A percentile compares a stretch with the other conserved stretches of the same genome.
Evolutionary conservation across 768 basidiomycete genomes (phyloP).

Genomic region (Lentinula edodes): DNA sequence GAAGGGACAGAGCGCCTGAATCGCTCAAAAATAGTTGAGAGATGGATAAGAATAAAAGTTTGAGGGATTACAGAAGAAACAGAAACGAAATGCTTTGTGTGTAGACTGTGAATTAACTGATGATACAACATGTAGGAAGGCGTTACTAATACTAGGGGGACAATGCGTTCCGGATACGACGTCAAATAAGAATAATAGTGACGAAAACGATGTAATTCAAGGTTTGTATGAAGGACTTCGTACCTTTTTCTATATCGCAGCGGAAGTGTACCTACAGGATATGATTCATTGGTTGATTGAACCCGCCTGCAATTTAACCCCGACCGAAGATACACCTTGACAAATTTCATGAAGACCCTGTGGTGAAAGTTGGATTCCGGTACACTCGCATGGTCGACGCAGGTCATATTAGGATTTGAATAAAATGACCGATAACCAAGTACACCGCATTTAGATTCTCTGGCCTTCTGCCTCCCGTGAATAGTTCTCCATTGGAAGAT

Average conservation of each 20-base stretch:
- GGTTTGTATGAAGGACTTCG: no score
- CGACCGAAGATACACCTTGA: background rate
- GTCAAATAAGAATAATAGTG: no score
- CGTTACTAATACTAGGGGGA: background rate
- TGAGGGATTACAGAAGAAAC: no score
- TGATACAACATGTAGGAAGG: slow-evolving; percentile 32
- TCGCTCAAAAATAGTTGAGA: no score
- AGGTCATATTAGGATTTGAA: background rate
- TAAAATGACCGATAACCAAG: background rate
- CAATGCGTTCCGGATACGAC: no score
- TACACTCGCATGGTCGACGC: background rate
- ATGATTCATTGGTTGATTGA: background rate
- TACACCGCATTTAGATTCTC: background rate
- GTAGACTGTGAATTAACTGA: slow-evolving; percentile 22
- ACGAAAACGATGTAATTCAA: no score
- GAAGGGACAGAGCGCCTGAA: no score
- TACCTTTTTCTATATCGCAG: background rate
- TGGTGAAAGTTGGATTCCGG: background rate
- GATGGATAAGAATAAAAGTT: no score
- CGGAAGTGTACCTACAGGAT: background rate
- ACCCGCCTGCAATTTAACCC: background rate
- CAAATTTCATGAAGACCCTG: background rate
- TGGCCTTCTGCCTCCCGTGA: background rate
- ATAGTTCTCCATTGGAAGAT: background rate
- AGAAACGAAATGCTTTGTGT: slow-evolving; percentile 5